phyloP scores from a whole-genome alignment of 805 yeast genomes.

The Ogataea zsoltii region DNA sequence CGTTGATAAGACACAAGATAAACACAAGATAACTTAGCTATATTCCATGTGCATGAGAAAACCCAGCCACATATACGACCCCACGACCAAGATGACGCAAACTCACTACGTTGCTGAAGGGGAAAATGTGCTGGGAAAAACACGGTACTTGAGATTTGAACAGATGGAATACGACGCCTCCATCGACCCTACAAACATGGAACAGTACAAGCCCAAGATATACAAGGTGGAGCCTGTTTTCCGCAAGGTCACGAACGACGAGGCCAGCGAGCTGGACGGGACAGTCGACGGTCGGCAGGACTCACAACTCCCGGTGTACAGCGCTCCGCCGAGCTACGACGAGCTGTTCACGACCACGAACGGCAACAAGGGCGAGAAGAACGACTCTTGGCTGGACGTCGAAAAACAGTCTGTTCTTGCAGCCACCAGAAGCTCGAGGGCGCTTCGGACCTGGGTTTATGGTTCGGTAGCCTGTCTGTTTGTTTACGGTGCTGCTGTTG shows the following conservation, averaged over 20 bases:
- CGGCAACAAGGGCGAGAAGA: neutral
- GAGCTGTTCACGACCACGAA: too few species aligned
- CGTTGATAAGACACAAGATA: neutral
- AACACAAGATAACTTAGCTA: neutral
- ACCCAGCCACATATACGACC: constrained; percentile 20
- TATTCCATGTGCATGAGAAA: constrained; percentile 26
- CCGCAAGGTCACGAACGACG: constrained; percentile 10
- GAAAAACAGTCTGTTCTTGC: neutral
- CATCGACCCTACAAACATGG: constrained; percentile 32
- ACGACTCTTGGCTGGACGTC: neutral
- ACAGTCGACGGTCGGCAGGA: neutral
- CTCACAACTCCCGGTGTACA: too few species aligned
- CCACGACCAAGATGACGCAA: neutral
- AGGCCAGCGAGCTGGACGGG: neutral
- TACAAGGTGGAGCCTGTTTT: constrained; percentile 31
- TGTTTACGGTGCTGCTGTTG: too few species aligned
- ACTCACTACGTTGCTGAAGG: neutral
- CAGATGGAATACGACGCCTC: constrained; percentile 33
- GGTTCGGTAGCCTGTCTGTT: too few species aligned
- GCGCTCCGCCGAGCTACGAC: constrained; percentile 2
- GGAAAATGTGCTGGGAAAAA: neutral
- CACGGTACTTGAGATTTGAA: constrained; percentile 15
- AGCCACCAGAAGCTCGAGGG: too few species aligned
- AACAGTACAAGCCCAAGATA: constrained; percentile 32
- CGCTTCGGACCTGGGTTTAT: too few species aligned